Evolutionary conservation across 495 filamentous ascomycete genomes (phyloP).

Genomic region (Podospora australis): DNA sequence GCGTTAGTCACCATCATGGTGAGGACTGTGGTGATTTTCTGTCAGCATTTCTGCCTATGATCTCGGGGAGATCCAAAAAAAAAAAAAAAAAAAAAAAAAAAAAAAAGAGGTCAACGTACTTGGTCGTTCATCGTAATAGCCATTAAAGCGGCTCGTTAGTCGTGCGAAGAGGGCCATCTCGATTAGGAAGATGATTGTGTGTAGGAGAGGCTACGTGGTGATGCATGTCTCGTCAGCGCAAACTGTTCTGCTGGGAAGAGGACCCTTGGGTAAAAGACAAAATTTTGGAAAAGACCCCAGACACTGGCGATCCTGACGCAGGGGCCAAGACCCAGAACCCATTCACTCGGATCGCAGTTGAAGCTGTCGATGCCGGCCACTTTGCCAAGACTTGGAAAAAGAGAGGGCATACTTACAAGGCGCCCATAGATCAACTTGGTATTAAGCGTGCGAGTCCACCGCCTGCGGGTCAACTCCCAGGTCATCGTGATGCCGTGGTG

Average conservation of each 20-base stretch:
- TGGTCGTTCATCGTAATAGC: conserved; percentile 83
- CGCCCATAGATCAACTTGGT: conserved; percentile 73
- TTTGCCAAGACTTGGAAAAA: conserved; percentile 13
- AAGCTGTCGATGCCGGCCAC: conserved; percentile 3
- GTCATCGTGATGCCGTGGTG: conserved; percentile 32
- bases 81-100: background rate
- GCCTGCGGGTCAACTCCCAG: conserved; percentile 53
- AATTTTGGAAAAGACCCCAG: background rate
- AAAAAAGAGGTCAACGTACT: conserved; percentile 41
- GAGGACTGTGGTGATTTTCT: conserved; percentile 52
- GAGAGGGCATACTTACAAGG: conserved; percentile 53
- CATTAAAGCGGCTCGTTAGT: conserved; percentile 79
- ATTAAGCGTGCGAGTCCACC: conserved; percentile 62
- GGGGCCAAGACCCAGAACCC: background rate
- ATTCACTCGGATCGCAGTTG: background rate
- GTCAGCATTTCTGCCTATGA: background rate
- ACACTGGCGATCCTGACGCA: background rate
- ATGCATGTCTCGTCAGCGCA: conserved; percentile 14
- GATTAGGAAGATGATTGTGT: conserved; percentile 76
- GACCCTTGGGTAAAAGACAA: too few relatives aligned
- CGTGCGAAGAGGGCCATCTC: conserved; percentile 81
- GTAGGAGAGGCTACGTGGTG: conserved; percentile 67
- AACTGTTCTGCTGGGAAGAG: too few relatives aligned
- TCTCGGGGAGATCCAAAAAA: background rate
- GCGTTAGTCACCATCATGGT: conserved; percentile 99